These are phyloP conservation scores for Endocarpon pusillum DNA, from an alignment of 495 filamentous ascomycete species.

Conservation along the genomic window DNA sequence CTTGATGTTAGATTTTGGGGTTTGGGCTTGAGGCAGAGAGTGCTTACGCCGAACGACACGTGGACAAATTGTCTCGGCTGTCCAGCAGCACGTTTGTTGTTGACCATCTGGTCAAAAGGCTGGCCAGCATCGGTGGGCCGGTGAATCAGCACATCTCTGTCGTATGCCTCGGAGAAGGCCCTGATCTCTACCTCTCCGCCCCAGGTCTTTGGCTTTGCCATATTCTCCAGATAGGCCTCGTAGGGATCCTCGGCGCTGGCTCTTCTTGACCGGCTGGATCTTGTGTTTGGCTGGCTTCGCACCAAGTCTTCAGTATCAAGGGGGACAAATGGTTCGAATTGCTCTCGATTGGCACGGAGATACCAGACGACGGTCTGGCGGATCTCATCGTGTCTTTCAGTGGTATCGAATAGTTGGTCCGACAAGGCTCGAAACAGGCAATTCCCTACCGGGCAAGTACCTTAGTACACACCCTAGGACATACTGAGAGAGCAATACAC, in stretches of 20 bases:
- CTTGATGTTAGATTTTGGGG: no score
- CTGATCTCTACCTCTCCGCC: background rate
- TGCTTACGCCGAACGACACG: slow-evolving; percentile 1
- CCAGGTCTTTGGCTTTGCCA: background rate
- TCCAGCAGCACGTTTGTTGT: background rate
- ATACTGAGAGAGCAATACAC: no score
- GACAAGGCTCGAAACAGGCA: background rate
- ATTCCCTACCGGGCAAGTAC: background rate
- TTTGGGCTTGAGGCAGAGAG: no score
- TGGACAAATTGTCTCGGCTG: background rate
- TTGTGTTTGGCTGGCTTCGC: background rate
- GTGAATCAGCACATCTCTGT: background rate
- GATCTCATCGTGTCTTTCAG: background rate
- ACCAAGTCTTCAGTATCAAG: background rate
- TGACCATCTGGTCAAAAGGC: background rate
- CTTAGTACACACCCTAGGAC: no score
- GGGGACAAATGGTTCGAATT: background rate
- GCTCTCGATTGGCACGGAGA: background rate
- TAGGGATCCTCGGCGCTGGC: background rate
- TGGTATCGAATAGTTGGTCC: background rate
- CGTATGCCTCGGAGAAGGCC: slow-evolving; percentile 1
- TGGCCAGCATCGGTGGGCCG: background rate
- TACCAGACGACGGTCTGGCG: background rate
- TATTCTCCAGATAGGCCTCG: background rate
- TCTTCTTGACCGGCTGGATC: background rate